These are phyloP conservation scores for Alternaria triticimaculans DNA, from an alignment of 2,329 filamentous ascomycete species.

Conservation along the genomic window DNA sequence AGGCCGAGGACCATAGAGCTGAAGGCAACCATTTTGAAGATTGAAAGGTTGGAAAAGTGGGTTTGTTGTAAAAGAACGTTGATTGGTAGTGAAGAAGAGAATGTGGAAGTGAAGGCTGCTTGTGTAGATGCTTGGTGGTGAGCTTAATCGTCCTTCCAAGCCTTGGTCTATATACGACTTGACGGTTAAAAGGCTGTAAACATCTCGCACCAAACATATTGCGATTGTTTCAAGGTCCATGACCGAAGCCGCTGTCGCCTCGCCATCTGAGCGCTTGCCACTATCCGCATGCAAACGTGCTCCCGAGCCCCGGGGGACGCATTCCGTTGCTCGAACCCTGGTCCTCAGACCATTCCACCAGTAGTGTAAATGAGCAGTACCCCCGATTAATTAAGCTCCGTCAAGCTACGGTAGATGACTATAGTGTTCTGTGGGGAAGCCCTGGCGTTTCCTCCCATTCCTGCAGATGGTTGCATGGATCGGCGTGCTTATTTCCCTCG, in stretches of 20 bases:
- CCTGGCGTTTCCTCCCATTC: neutral
- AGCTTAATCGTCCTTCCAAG: neutral
- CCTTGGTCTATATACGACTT: conserved; percentile 6
- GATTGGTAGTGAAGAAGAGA: neutral
- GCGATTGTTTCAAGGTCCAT: conserved; percentile 6
- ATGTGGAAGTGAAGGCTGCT: conserved; percentile 3
- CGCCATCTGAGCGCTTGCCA: neutral
- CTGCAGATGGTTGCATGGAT: conserved; percentile 1
- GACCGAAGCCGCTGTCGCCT: neutral
- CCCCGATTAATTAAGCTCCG: conserved; percentile 8
- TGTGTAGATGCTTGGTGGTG: conserved; percentile 5
- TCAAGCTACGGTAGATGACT: conserved; percentile 1
- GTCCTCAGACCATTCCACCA: neutral
- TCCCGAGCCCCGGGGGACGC: neutral
- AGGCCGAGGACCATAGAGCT: conserved; percentile 29
- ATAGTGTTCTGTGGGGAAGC: conserved; percentile 11
- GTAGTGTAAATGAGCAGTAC: conserved; percentile 1
- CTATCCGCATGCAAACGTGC: neutral
- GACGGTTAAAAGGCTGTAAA: conserved; percentile 7
- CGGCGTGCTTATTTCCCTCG: conserved; percentile 10
- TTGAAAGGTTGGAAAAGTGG: neutral
- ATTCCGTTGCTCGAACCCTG: neutral
- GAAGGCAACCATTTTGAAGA: conserved; percentile 35
- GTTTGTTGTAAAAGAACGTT: neutral
- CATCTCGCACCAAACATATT: conserved; percentile 8